Percentiles rank a stretch among this genome's conserved stretches.
Evolutionary conservation across 768 basidiomycete species (phyloP).

Genomic region (Termitomyces sp.): DNA sequence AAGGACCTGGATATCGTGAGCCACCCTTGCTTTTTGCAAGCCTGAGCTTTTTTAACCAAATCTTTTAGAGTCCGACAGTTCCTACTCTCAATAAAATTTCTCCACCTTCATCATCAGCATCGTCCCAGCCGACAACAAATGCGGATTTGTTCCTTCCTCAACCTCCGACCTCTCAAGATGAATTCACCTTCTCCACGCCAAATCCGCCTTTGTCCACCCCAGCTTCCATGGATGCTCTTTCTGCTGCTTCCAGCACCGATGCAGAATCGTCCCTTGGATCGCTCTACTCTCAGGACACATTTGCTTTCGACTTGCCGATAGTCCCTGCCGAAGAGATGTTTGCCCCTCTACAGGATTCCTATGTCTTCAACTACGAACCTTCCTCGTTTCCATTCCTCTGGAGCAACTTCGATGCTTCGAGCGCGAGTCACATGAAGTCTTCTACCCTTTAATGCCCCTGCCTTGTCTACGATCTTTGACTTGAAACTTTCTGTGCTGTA

Average conservation of each 20-base stretch:
- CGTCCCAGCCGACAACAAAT: not conserved
- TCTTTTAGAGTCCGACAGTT: slow-evolving; percentile 20
- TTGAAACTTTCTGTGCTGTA: not conserved
- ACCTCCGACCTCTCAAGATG: not conserved
- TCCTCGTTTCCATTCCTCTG: slow-evolving; percentile 5
- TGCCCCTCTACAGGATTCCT: not conserved
- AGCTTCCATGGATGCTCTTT: not conserved
- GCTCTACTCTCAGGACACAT: slow-evolving; percentile 9
- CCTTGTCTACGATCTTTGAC: not conserved
- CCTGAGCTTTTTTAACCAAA: not conserved
- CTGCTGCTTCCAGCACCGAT: not conserved
- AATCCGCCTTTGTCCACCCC: not conserved
- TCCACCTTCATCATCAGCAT: not conserved
- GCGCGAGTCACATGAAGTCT: not conserved
- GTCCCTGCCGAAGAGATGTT: slow-evolving; percentile 4
- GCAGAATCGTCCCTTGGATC: slow-evolving; percentile 7
- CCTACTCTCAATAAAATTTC: slow-evolving; percentile 12
- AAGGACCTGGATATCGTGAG: slow-evolving; percentile 25
- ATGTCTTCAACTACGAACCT: slow-evolving; percentile 1
- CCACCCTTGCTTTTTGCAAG: not conserved
- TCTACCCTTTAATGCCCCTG: not conserved
- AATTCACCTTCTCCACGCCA: slow-evolving; percentile 7
- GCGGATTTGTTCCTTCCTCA: not conserved
- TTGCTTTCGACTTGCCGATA: slow-evolving; percentile 1
- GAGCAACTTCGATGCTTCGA: not conserved